These are phyloP conservation scores for Ogataea populi-albae DNA, from an alignment of 805 yeast species.

Conservation along the genomic window DNA sequence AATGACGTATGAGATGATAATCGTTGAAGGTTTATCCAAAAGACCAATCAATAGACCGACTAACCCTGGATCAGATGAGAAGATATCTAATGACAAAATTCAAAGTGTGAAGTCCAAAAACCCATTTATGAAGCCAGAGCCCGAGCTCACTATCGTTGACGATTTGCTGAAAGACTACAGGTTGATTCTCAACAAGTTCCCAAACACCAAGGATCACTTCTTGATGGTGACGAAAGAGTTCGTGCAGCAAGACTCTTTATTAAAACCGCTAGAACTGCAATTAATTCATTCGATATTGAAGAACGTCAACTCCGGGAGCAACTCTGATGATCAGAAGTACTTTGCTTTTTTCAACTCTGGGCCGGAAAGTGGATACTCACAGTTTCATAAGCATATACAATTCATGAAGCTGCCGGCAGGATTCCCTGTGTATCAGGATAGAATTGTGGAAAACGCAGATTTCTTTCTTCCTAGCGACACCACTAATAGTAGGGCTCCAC, in stretches of 20 bases:
- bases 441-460: conserved; percentile 40
- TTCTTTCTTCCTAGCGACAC: conserved; percentile 53
- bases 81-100: conserved; percentile 35
- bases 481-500: conserved; percentile 47
- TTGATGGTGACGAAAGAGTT: conserved; percentile 74
- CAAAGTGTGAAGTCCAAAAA: conserved; percentile 40
- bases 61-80: conserved; percentile 32
- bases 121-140: conserved; percentile 83
- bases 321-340: conserved; percentile 44
- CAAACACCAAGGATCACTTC: conserved; percentile 76
- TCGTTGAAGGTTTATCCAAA: conserved; percentile 31
- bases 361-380: conserved; percentile 87
- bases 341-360: conserved; percentile 91
- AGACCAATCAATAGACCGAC: conserved; percentile 37
- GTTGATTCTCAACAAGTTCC: conserved; percentile 81
- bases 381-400: conserved; percentile 90
- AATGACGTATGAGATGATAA: conserved; percentile 31
- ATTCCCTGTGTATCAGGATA: conserved; percentile 57
- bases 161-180: conserved; percentile 52
- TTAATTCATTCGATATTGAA: conserved; percentile 55
- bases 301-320: conserved; percentile 41
- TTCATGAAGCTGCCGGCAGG: conserved; percentile 67
- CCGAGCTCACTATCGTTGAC: conserved; percentile 60
- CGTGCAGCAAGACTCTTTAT: conserved; percentile 67
- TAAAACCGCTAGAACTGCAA: conserved; percentile 66